Percentiles rank a stretch among this genome's conserved stretches.
Evolutionary conservation across 805 yeast genomes (phyloP).

Genomic region (Blastobotrys attinorum): DNA sequence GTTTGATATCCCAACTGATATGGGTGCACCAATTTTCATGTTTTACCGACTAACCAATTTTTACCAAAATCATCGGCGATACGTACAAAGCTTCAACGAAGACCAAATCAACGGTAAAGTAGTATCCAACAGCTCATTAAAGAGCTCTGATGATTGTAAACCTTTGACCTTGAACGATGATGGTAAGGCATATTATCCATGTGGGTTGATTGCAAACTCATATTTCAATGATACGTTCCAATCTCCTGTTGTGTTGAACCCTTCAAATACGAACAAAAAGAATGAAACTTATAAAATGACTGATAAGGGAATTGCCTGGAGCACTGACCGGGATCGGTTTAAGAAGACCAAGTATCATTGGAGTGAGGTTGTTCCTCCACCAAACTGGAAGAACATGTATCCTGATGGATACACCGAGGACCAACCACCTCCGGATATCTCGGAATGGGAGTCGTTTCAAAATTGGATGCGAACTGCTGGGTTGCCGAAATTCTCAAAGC

Average conservation of each 20-base stretch:
- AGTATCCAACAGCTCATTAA: conserved; percentile 43
- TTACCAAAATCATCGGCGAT: conserved; percentile 90
- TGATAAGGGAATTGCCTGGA: conserved; percentile 73
- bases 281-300: conserved; percentile 35
- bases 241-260: conserved; percentile 34
- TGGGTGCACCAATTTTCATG: conserved; percentile 63
- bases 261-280: conserved; percentile 25
- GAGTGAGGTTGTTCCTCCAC: conserved; percentile 82
- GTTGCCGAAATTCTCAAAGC: conserved; percentile 77
- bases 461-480: conserved; percentile 99
- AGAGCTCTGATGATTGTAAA: conserved; percentile 45
- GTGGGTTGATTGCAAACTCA: conserved; percentile 93
- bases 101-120: conserved; percentile 75
- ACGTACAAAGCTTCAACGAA: conserved; percentile 77
- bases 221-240: conserved; percentile 81
- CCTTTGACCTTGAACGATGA: conserved; percentile 48
- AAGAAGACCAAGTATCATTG: conserved; percentile 63
- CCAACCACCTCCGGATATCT: conserved; percentile 62
- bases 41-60: conserved; percentile 87
- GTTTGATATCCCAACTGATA: conserved; percentile 63
- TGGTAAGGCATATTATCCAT: conserved; percentile 74
- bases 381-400: conserved; percentile 71
- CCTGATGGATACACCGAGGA: conserved; percentile 86
- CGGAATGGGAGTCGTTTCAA: conserved; percentile 75
- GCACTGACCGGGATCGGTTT: conserved; percentile 63